phyloP scores from a whole-genome alignment of 1,139 yeast genomes.

The Kazachstania sp. region DNA sequence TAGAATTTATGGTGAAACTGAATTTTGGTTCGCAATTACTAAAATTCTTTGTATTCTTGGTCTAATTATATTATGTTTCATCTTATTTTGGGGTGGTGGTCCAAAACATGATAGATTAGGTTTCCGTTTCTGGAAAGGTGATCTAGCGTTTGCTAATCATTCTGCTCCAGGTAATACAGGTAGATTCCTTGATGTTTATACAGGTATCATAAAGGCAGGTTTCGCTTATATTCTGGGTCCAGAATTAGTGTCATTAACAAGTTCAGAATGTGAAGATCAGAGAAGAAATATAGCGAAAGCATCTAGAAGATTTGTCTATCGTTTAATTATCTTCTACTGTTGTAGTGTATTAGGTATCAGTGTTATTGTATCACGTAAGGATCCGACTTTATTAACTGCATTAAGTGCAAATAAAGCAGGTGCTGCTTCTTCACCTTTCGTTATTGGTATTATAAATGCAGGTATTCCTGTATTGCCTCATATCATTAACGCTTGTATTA shows the following conservation, averaged over 20 bases:
- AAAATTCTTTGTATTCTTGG: slow-evolving; percentile 66
- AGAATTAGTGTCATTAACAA: slow-evolving; percentile 41
- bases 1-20: slow-evolving; percentile 44
- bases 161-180: slow-evolving; percentile 45
- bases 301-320: slow-evolving; percentile 39
- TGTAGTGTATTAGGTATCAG: slow-evolving; percentile 39
- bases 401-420: slow-evolving; percentile 34
- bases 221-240: slow-evolving; percentile 72
- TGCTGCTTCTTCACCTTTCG: slow-evolving; percentile 48
- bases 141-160: slow-evolving; percentile 47
- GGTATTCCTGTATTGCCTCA: slow-evolving; percentile 43
- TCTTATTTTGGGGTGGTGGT: slow-evolving; percentile 80
- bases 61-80: slow-evolving; percentile 57
- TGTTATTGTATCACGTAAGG: slow-evolving; percentile 40
- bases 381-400: slow-evolving; percentile 34
- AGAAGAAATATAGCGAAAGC: slow-evolving; percentile 43
- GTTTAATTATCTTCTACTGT: slow-evolving; percentile 40
- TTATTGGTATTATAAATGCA: slow-evolving; percentile 44
- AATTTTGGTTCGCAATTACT: slow-evolving; percentile 42
- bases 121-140: slow-evolving; percentile 59
- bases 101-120: slow-evolving; percentile 59
- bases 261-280: slow-evolving; percentile 44
- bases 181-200: slow-evolving; percentile 53
- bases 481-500: slow-evolving; percentile 42
- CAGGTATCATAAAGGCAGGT: slow-evolving; percentile 51